Base-by-base conservation (phyloP, 192 early-diverging fungal species). In the Coemansia reversa region DNA sequence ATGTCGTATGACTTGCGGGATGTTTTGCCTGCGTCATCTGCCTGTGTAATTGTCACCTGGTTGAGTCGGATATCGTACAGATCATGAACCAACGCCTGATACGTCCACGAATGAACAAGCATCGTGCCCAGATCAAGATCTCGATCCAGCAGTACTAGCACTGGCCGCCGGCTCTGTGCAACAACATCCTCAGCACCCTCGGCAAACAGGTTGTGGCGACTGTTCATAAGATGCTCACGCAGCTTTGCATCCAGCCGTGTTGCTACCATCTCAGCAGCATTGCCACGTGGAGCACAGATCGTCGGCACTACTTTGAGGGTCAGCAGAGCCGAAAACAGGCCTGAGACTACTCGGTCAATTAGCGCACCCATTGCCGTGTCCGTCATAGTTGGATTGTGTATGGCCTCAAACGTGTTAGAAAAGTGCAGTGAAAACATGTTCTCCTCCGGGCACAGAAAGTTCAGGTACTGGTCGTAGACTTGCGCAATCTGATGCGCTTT, bases 61-160 rank as follows among this genome's bases (percentile, higher is more conserved):
- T 97, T 98, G 33, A 98, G 85, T 54, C 89, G 89, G 86, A 99
- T 87, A 42, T 94, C 92, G 39, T 95, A 86, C 3, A 98, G 85
- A 73, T 99, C 97, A 77, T 99, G 96, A 12, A 99, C 86, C 24
- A 99, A 83, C 0, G 94, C 92, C 63, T 95, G 90, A 74, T 99
- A 99, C 0, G 96, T 98, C 97, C 97, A 99, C 8, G 96, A 93
- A 76, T 99, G 97, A 58, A 82, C 88, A 52, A 99, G 83, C 89
- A 99, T 94, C 11, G 92, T 86, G 8, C 86, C 85, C 51, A 98
- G 74, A 77, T 99, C 97, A 81, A 96, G 77, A 66, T 91, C 93
- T 33, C 97, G 85, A 59, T 99, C 97, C 25, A 97, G 74, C 9
- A 99, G 74, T 12, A 99, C 86, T 53, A 99, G 80, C 6, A 96